Evolutionary conservation across 257 asterid genomes (phyloP), one percentile per base, ranked within the genome.

Genomic region (Solanum pimpinellifolium): DNA sequence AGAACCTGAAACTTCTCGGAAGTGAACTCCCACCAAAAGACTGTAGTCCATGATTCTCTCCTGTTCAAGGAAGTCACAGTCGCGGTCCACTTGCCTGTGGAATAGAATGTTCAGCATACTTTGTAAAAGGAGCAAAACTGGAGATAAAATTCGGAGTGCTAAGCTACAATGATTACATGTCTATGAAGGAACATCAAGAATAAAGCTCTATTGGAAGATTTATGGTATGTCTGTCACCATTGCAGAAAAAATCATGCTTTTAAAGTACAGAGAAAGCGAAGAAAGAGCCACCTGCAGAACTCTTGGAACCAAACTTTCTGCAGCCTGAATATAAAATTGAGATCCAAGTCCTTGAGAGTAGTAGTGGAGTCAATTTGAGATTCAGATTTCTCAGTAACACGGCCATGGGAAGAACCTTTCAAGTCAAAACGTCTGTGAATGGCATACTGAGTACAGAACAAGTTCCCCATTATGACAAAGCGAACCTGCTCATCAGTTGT

Each of bases 41-140:
- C 99, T 96, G 90, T 96, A 96, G 90, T 96, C 98, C 99, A 96
- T 96, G 46, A 96, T 94, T 85, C 98, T 94, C 92, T 94, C 99
- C 37, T 94, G 98, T 88, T 94, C 98, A 86, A 97, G 99, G 90
- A 97, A 97, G 29, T 97, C 99, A 86, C 98, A 94, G 89, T 97
- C 99, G 62, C 89, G 92, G 88, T 93, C 95, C 89, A 95, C 95
- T 93, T 97, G 98, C 91, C 99, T 96, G 97, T 93, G 80, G 9
- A 83, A 29, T 56, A 65, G 27, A 88, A 85, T 12, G 31, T 62
- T 66, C 86, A 82, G 70, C 39, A 25, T 44, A 81, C 72, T 46
- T 42, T 14, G 66, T 72, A 4, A 35, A 83, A 83, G 72, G 16
- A 73, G 35, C 80, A 65, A 85, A 85, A 21, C 21, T 39, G 14